phyloP scores from a whole-genome alignment of 2,329 filamentous ascomycete species.

The Diplocarpon mali region DNA sequence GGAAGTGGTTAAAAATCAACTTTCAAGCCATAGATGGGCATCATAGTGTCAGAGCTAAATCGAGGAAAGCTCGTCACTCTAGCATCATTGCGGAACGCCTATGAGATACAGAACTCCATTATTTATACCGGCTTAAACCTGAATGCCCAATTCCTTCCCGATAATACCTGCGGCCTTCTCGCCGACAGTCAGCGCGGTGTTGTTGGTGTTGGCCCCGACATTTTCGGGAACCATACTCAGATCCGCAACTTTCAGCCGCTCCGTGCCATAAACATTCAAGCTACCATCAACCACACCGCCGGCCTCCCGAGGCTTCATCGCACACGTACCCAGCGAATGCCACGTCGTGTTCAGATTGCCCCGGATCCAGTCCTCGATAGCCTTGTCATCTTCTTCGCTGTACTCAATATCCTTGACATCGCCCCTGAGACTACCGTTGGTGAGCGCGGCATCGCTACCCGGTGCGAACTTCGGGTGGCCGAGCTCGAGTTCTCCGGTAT shows the following conservation, averaged over 20 bases:
- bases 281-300: conserved; percentile 31
- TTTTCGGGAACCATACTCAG: conserved; percentile 28
- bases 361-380: conserved; percentile 33
- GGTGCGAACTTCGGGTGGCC: conserved; percentile 35
- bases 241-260: conserved; percentile 34
- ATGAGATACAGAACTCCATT: no score
- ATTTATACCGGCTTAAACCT: conserved; percentile 10
- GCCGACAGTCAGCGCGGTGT: conserved; percentile 33
- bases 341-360: conserved; percentile 31
- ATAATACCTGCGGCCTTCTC: conserved; percentile 33
- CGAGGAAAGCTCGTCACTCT: no score
- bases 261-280: conserved; percentile 32
- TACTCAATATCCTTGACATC: conserved; percentile 31
- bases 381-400: conserved; percentile 25
- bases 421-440: conserved; percentile 19
- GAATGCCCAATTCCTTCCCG: conserved; percentile 29
- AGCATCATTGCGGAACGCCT: no score
- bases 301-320: conserved; percentile 29
- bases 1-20: no score
- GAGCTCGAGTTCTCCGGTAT: conserved; percentile 34
- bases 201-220: conserved; percentile 36
- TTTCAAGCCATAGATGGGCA: no score
- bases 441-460: conserved; percentile 30
- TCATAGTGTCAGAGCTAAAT: no score
- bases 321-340: conserved; percentile 32